These are phyloP conservation scores for Scheffersomyces ergatensis DNA, from an alignment of 805 yeast genomes.

Conservation along the genomic window DNA sequence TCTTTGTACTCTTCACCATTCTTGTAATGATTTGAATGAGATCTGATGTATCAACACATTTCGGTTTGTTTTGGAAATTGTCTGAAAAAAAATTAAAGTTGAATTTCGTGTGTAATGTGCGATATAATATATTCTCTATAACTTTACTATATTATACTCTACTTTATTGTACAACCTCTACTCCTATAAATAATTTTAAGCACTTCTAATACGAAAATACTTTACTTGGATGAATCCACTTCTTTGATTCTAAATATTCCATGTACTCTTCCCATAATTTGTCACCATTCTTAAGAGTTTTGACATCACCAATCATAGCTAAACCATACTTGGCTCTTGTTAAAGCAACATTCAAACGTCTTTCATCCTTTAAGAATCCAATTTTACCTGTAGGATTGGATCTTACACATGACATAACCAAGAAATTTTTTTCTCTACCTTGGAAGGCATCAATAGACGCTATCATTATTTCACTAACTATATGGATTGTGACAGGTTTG, in stretches of 20 bases:
- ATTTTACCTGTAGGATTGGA: constrained; percentile 72
- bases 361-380: constrained; percentile 81
- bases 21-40: too few species aligned
- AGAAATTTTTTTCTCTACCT: constrained; percentile 55
- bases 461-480: constrained; percentile 43
- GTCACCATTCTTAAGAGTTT: constrained; percentile 47
- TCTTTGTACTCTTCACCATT: background rate
- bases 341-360: constrained; percentile 85
- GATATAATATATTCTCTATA: too few species aligned
- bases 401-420: constrained; percentile 52
- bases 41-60: too few species aligned
- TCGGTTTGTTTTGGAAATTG: too few species aligned
- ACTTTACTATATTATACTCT: too few species aligned
- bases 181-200: too few species aligned
- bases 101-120: too few species aligned
- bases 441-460: constrained; percentile 67
- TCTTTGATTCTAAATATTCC: constrained; percentile 31
- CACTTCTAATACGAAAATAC: background rate
- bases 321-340: constrained; percentile 86
- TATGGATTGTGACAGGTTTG: constrained; percentile 48
- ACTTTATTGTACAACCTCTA: too few species aligned
- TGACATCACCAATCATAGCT: constrained; percentile 39
- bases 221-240: constrained; percentile 3
- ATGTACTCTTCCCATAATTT: constrained; percentile 51
- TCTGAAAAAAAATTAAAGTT: too few species aligned